Evolutionary conservation across 768 basidiomycete genomes (phyloP), one percentile per base, ranked within the genome.

Genomic region (Suillus bovinus): DNA sequence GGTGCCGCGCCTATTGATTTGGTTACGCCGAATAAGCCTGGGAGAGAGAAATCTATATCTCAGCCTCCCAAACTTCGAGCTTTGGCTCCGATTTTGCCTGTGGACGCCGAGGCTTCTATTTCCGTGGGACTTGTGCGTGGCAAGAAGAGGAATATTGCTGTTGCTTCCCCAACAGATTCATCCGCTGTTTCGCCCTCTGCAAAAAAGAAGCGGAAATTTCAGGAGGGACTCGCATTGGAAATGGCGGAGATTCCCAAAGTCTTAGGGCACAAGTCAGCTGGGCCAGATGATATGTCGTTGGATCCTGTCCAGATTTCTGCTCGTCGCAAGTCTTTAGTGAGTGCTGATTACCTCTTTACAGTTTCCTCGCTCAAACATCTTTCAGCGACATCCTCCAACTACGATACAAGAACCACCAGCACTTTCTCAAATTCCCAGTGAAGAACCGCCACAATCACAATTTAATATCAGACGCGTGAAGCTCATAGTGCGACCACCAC

Each of bases 401-500:
- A 24, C 20, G 55, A 56, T 38, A 20, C 38, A 24, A 34, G 38
- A 17, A 27, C 38, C 36, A 27, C 36, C 17, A 27, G 39, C 27
- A 29, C 27, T 20, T 39, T 36, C 17, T 5, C 36, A 39, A 56
- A 36, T 27, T 56, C 38, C 39, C 24, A 39, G 27, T 20, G 55
- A 56, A 13, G 33, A 56, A 29, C 55, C 38, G 17, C 38, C 55
- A 20, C 55, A 17, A 39, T 38, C 27, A 39, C 55, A 41, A 56
- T 29, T 39, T 0, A 70, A 70, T 34, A 80, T 91, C 61, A 86
- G 83, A 70, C 85, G 91, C 58, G 79, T 92, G 54, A 84, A 73
- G 6, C 78, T 90, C 61, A 81, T 91, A 53, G 88, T 93, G 16
- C 83, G 88, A 42, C 78, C 78, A 14, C 91, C 90, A 8, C 81